Base-by-base conservation (phyloP, 2,329 filamentous ascomycete species). In the Paraphaeosphaeria sporulosa region DNA sequence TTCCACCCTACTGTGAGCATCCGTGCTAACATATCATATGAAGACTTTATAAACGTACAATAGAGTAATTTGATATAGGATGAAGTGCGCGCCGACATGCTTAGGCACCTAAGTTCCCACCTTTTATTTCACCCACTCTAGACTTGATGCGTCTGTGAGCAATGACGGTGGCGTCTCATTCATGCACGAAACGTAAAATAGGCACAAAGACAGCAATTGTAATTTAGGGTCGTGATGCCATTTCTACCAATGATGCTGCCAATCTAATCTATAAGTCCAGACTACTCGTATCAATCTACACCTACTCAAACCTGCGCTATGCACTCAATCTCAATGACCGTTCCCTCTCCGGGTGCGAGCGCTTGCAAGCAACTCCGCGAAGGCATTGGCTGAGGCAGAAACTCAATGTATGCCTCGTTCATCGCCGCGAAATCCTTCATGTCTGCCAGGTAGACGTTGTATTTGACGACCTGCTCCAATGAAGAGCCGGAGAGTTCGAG, bases 361-460 rank as follows among this genome's bases (percentile, higher is more conserved):
- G 67, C 65, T 49, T 70, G 67, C 4, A 70, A 44, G 30, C 67
- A 67, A 21, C 58, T 61, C 21, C 65, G 53, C 27, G 62, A 64
- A 8, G 67, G 67, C 66, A 68, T 70, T 0, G 67, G 67, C 58
- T 70, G 57, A 4, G 67, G 67, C 23, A 70, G 44, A 51, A 70
- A 70, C n/a, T 69, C 65, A 42, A 72, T 71, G 55, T 73, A 73
- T 21, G 67, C 71, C 53, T 72, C 67, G 61, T 73, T 73, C 71
- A 73, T 73, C 0, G 64, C 67, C 9, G 69, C 69, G 21, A 73
- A 73, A 58, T 72, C 67, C 46, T 69, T 69, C 69, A 73, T 73
- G 50, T 71, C 64, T 34, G 68, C 66, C 12, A 73, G 63, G 55
- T 70, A 73, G 27, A 73, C 69, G 50, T 73, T 73, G 62, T 72